Evolutionary conservation across 495 filamentous ascomycete species (phyloP).

Genomic region (Lasiosphaeria miniovina): DNA sequence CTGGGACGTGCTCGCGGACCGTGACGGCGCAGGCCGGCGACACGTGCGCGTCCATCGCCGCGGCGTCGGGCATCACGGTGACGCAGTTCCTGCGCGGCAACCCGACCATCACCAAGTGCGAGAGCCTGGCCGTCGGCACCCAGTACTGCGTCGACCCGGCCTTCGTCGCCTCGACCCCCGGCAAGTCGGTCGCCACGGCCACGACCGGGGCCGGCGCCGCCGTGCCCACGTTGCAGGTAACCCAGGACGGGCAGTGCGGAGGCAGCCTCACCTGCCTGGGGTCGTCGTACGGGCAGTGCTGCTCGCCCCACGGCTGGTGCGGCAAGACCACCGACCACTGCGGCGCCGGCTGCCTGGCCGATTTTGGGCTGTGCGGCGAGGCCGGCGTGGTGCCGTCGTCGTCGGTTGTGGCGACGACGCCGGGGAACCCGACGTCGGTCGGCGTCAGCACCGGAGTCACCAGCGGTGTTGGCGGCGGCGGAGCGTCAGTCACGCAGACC

Average conservation of each 20-base stretch:
- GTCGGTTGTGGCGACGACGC: neutral
- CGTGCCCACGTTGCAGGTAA: conserved; percentile 34
- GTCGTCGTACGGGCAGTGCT: conserved; percentile 40
- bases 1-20: neutral
- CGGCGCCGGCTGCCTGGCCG: conserved; percentile 46
- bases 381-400: conserved; percentile 12
- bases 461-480: neutral
- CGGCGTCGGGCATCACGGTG: conserved; percentile 13
- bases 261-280: conserved; percentile 48
- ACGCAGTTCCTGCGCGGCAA: conserved; percentile 21
- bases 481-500: neutral
- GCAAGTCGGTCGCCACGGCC: conserved; percentile 3
- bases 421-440: conserved; percentile 1
- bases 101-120: conserved; percentile 9
- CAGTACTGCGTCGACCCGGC: conserved; percentile 19
- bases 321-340: conserved; percentile 51
- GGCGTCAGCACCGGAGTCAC: neutral
- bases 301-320: conserved; percentile 46
- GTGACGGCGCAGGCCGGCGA: conserved; percentile 16
- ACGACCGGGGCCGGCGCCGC: conserved; percentile 4
- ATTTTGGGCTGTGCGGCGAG: conserved; percentile 48
- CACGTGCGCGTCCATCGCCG: conserved; percentile 19
- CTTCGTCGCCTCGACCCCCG: neutral
- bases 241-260: conserved; percentile 53
- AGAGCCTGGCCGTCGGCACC: conserved; percentile 1